These are phyloP conservation scores for Plasmodium inui DNA, from an alignment of 169 alveolate species.

Conservation along the genomic window DNA sequence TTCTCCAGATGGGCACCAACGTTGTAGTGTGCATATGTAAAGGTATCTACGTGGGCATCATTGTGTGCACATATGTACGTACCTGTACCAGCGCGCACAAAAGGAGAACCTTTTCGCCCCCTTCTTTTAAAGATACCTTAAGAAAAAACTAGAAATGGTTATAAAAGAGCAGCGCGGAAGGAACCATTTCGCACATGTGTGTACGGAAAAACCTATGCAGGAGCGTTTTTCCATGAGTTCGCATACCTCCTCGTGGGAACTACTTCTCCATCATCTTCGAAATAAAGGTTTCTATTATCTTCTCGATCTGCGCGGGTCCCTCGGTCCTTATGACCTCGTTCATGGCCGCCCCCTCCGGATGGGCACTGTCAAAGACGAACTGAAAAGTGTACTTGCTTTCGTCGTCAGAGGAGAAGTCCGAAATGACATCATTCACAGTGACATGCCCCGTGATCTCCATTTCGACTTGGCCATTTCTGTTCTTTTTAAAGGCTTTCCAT, in stretches of 20 bases:
- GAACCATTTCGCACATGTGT: not conserved
- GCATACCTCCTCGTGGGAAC: not conserved
- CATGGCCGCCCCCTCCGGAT: not conserved
- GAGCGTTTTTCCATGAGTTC: not conserved
- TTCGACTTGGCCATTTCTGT: constrained; percentile 38
- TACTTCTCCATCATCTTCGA: constrained; percentile 38
- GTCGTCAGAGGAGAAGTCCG: constrained; percentile 45
- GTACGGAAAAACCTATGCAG: not conserved
- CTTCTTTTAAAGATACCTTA: not conserved
- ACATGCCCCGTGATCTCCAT: constrained; percentile 51
- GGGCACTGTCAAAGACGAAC: constrained; percentile 25
- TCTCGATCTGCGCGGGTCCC: constrained; percentile 7
- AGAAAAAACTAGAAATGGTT: not conserved
- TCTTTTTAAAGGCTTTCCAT: constrained; percentile 61
- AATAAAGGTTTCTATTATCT: constrained; percentile 40
- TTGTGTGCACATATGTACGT: not conserved
- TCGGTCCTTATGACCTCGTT: constrained; percentile 31
- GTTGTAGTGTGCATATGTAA: not conserved
- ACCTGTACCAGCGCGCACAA: not conserved
- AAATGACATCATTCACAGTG: constrained; percentile 35
- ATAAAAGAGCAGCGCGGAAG: not conserved
- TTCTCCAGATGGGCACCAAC: not conserved
- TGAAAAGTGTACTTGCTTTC: constrained; percentile 20
- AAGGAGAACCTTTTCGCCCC: not conserved
- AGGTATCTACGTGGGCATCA: not conserved